These are phyloP conservation scores for Paecilomyces niveus DNA, from an alignment of 2,329 filamentous ascomycete species.

Conservation along the genomic window DNA sequence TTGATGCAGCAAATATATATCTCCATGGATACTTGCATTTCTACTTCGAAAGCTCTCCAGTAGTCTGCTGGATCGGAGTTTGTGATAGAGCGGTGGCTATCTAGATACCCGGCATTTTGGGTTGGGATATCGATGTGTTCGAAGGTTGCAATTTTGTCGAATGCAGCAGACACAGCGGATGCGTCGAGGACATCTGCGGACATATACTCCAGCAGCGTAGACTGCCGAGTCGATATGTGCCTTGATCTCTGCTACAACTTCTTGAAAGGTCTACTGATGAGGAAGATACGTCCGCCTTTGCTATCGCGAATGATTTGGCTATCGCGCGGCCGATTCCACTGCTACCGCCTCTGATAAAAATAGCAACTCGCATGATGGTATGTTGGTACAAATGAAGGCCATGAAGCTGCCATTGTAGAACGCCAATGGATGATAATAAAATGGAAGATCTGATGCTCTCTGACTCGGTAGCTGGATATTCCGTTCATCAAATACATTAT, in stretches of 20 bases:
- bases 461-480: no score
- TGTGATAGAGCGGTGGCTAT: conserved; percentile 16
- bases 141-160: conserved; percentile 19
- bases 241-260: neutral
- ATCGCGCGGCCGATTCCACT: conserved; percentile 49
- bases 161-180: conserved; percentile 29
- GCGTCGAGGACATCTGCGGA: conserved; percentile 37
- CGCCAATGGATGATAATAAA: no score
- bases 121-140: conserved; percentile 39
- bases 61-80: conserved; percentile 31
- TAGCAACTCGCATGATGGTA: neutral
- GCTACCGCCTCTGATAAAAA: conserved; percentile 51
- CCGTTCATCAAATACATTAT: no score
- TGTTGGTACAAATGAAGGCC: neutral
- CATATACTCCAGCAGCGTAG: conserved; percentile 33
- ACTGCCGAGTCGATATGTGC: neutral
- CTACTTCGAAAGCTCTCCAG: conserved; percentile 42
- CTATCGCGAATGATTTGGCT: conserved; percentile 50
- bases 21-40: no score
- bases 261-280: conserved; percentile 42
- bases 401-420: neutral
- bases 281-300: conserved; percentile 46
- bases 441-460: no score
- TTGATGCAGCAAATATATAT: no score
- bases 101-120: conserved; percentile 41